These are phyloP conservation scores for Chlamydomonas sp. DNA, from an alignment of 139 green algal species.

Conservation along the genomic window DNA sequence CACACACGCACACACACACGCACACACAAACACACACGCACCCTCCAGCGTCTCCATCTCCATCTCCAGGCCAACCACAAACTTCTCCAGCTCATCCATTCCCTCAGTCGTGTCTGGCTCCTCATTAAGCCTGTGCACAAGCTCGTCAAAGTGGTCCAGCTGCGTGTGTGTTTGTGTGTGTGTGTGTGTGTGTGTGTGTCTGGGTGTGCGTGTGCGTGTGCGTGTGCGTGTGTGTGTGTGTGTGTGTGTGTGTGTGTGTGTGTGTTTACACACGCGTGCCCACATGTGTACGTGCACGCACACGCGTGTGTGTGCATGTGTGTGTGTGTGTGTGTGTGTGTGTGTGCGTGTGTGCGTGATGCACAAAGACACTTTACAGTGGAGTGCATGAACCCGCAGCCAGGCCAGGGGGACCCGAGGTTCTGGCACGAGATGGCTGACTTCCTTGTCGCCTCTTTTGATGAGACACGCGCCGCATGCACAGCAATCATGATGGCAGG, in stretches of 20 bases:
- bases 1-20: no score
- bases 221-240: neutral
- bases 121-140: slow-evolving; percentile 36
- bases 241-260: slow-evolving; percentile 1
- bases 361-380: no score
- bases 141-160: slow-evolving; percentile 30
- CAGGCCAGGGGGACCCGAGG: no score
- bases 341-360: neutral
- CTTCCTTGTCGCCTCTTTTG: no score
- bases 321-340: neutral
- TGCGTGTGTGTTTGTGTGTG: no score
- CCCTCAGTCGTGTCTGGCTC: slow-evolving; percentile 50
- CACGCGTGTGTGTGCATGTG: neutral
- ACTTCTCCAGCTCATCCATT: slow-evolving; percentile 58
- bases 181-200: no score
- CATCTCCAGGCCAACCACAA: slow-evolving; percentile 39
- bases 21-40: no score
- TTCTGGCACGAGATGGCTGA: no score
- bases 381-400: no score
- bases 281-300: neutral
- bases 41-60: slow-evolving; percentile 37
- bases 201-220: neutral
- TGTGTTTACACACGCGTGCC: neutral
- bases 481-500: no score
- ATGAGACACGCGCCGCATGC: no score